Base-by-base conservation (phyloP, 1,284 basidiomycete genomes). In the Ustilago hordei region DNA sequence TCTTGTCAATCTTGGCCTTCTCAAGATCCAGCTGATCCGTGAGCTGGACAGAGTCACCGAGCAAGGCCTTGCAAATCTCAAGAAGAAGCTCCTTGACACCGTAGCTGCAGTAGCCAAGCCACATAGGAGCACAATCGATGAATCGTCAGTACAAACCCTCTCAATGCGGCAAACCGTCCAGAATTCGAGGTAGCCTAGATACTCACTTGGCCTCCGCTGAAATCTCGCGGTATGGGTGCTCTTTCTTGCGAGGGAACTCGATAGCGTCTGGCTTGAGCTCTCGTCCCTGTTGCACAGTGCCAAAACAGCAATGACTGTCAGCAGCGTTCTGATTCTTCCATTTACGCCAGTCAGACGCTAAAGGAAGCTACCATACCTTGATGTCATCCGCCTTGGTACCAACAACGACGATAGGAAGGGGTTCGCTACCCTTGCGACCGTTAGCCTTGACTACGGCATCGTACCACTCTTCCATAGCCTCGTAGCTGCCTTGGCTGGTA, bases 161-260 rank as follows among this genome's bases (percentile, higher is more conserved):
- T 38, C 19, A 28, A 28, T 28, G 23, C 23, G 23, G 23, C 23
- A 28, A 28, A 11, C 7, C 19, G n/a, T 45, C 13, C 1, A 12
- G 15, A 15, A 41, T 41, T 41, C 39, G 19, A 5, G n/a, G 19
- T 4, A 28, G 23, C 23, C 23, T 28, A 28, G 31, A 39, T 36
- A 73, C 65, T 68, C 61, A 73, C 70, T 77, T 77, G 52, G 75
- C 75, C 39, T 72, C 41, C 13, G 75, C 31, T 7, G 75, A 77
- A 55, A 77, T 77, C 54, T 77, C 75, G 52, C 75, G 75, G 58
- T 77, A 77, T 13, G 60, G 47, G n/a, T 61, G 75, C 66, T 73
- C 75, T 60, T 77, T 77, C 57, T 77, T 77, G 60, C 66, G 65
- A 8, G 75, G 69, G 57, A 77, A 77, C 55, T 77, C 75, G 66